These are phyloP conservation scores for Entophlyctis luteolus DNA, from an alignment of 192 early-diverging fungal genomes.

Conservation along the genomic window DNA sequence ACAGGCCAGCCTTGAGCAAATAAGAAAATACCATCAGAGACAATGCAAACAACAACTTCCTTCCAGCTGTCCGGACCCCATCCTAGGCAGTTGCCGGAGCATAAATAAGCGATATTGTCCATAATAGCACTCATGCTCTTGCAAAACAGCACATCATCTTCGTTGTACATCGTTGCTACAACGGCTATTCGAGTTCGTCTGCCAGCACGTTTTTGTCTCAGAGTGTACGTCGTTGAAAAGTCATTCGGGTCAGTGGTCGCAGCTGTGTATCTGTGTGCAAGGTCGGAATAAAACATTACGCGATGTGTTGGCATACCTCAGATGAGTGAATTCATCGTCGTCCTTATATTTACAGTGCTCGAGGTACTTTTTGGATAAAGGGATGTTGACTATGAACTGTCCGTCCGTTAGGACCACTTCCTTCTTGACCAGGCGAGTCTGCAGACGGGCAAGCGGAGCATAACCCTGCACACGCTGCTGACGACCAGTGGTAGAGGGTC, in stretches of 20 bases:
- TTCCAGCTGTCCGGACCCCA: constrained; percentile 67
- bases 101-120: constrained; percentile 66
- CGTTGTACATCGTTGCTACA: constrained; percentile 72
- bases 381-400: constrained; percentile 45
- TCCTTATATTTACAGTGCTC: constrained; percentile 38
- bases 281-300: constrained; percentile 56
- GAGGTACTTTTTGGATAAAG: constrained; percentile 39
- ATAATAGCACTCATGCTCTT: constrained; percentile 61
- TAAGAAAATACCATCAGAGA: constrained; percentile 79
- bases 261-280: constrained; percentile 71
- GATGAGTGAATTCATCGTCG: constrained; percentile 66
- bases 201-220: constrained; percentile 54
- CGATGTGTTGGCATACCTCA: too few species aligned
- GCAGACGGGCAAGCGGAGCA: not conserved
- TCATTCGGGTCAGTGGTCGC: constrained; percentile 65
- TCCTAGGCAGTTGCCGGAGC: constrained; percentile 49
- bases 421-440: constrained; percentile 25
- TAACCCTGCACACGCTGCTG: constrained; percentile 11
- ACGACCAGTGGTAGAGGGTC: too few species aligned
- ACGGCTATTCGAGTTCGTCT: constrained; percentile 65
- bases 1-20: too few species aligned
- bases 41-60: constrained; percentile 68
- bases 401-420: constrained; percentile 28
- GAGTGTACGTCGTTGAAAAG: constrained; percentile 57
- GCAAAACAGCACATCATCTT: constrained; percentile 59